Base-by-base conservation (phyloP, 202 grass and related monocot species). In the Panicum hallii region DNA sequence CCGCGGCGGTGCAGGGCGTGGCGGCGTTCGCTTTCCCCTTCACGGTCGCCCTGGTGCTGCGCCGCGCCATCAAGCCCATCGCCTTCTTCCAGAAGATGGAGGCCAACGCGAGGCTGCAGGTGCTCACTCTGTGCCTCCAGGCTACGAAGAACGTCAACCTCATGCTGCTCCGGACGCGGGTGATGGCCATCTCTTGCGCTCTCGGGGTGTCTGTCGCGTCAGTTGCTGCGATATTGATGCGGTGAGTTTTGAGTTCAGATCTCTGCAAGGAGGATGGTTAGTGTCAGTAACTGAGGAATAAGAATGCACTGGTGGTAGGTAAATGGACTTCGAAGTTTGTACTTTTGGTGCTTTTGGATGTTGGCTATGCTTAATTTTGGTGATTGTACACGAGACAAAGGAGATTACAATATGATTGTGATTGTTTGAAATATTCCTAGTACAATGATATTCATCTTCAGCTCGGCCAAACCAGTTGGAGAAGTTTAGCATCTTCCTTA, bases 1-100 rank as follows among this genome's bases (percentile, higher is more conserved):
- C 80, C 17, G 75, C 84, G 0, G 69, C 83, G 26, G 41, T 94
- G 63, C 97, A 99, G 91, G 93, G 91, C 3, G 74, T 99, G 34
- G 82, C 57, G 4, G 89, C 93, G 23, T 99, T 96, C 84, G 93
- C 88, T 42, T 99, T 99, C 87, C 91, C 91, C 67, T 96, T 99
- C 67, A 80, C 93, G 6, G 67, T 55, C 52, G 97, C 97, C 11
- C 88, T 99, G 61, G 76, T 99, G 50, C 88, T 99, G 82, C 93
- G 93, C 55, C 91, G 82, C 61, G 74, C 88, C 46, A 82, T 99
- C 62, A 99, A 99, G 82, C 88, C 93, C 69, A 95, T 99, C 77
- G 60, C 77, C 54, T 99, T 99, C 91, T 99, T 96, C 78, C 89
- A 92, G 70, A 99, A 92, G 90, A 96, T 99, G 93, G 97, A 99